Percentiles rank a stretch among this genome's conserved stretches.
Conservation (phyloP, 805 yeast genomes). For the Starmerella powellii region DNA sequence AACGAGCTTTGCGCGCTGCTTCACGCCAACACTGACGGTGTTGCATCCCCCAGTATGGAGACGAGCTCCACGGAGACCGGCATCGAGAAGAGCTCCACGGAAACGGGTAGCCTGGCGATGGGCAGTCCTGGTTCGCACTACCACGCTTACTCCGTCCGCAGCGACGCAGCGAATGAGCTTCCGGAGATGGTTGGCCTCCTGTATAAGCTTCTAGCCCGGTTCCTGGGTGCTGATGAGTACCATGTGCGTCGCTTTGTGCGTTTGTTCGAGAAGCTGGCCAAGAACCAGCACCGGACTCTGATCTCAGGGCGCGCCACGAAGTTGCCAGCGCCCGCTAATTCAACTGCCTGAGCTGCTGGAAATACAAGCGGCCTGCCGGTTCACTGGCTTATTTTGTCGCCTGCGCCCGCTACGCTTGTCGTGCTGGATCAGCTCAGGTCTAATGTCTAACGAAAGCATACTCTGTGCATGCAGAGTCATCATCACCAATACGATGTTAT, state of each 20-base stretch:
- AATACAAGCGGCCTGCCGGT: too few species aligned
- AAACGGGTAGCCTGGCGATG: neutral
- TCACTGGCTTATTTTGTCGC: too few species aligned
- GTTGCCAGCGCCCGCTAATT: neutral
- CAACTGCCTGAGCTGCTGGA: neutral
- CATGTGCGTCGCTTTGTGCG: constrained; percentile 2
- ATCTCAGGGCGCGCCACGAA: neutral
- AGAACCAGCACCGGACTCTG: neutral
- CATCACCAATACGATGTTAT: too few species aligned
- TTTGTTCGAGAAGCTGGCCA: constrained; percentile 7
- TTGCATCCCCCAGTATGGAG: neutral
- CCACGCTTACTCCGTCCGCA: constrained; percentile 2
- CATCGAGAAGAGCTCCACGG: too few species aligned
- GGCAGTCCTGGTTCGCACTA: constrained; percentile 7
- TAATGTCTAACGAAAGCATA: too few species aligned
- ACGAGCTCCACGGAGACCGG: neutral
- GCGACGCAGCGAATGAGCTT: constrained; percentile 2
- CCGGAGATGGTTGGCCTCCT: constrained; percentile 12
- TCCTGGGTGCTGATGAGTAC: constrained; percentile 4
- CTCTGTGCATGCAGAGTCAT: too few species aligned
- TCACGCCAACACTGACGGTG: constrained; percentile 1
- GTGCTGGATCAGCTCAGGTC: too few species aligned
- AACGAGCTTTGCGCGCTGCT: constrained; percentile 10
- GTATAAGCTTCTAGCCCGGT: constrained; percentile 1
- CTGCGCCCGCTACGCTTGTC: too few species aligned